A percentile compares a stretch with the other conserved stretches of the same genome.
These are phyloP conservation scores for Solanum virginianum DNA, from an alignment of 257 asterid species.

Conservation along the genomic window DNA sequence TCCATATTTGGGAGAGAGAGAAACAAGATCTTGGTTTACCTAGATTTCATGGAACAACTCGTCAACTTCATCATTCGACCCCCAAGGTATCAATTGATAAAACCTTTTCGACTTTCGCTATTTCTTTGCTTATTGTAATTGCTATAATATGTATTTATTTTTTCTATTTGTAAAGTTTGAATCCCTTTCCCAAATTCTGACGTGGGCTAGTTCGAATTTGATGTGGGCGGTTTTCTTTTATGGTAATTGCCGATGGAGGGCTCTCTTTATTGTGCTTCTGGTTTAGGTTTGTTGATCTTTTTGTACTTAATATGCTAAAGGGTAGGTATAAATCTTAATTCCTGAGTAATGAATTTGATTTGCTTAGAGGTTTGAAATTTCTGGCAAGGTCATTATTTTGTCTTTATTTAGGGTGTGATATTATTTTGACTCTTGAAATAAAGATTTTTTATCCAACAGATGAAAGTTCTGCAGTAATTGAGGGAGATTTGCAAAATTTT, in stretches of 20 bases:
- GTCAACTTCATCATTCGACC: slow-evolving; percentile 94
- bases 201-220: not conserved
- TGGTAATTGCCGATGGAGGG: not conserved
- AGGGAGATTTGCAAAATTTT: not conserved
- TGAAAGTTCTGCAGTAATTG: not conserved
- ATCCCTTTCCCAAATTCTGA: slow-evolving; percentile 1
- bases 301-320: not conserved
- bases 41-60: slow-evolving; percentile 83
- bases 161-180: slow-evolving; percentile 8
- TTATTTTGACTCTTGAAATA: not conserved
- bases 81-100: slow-evolving; percentile 50
- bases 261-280: not conserved
- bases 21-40: slow-evolving; percentile 27
- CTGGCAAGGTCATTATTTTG: not conserved
- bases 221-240: not conserved
- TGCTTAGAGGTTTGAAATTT: not conserved
- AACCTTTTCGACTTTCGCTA: not conserved
- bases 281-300: not conserved
- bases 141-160: not conserved
- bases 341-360: not conserved
- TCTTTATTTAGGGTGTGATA: not conserved
- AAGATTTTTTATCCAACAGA: not conserved
- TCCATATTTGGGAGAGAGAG: not conserved
- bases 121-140: not conserved
- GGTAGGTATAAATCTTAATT: not conserved